Evolutionary conservation across 2,329 filamentous ascomycete genomes (phyloP), one percentile per base, ranked within the genome.

Genomic region (Alternaria arborescens): DNA sequence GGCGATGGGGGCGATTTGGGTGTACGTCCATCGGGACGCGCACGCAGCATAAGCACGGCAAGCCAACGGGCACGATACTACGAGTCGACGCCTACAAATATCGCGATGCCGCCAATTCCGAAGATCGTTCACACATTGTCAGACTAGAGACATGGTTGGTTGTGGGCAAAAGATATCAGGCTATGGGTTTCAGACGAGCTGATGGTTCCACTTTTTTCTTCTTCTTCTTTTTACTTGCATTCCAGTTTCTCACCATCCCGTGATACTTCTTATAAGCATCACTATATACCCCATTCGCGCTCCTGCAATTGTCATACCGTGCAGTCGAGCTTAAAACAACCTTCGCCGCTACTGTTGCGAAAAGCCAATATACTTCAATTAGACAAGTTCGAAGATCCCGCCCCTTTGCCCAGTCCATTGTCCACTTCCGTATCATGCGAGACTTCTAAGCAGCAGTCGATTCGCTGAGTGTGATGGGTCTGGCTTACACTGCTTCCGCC

Each of bases 101-200:
- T 55, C 41, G 56, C 65, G 11, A 64, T 66, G 41, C 64, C 65
- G 28, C 68, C 69, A 32, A 61, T 77, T 6, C 74, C 75, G 2
- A 75, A 59, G 60, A 77, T 77, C 42, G 55, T 76, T n/a, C 71
- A 69, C 11, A 75, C 72, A 10, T 42, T 52, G 6, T 75, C 74
- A 12, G 64, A 70, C 16, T 70, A 50, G 59, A 50, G 24, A 30
- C 6, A 4, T n/a, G 3, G 16, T 1, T 7, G 30, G 6, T 2
- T 12, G 5, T 36, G 10, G 2, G 16, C 22, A 22, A 24, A n/a
- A 18, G 4, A 3, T n/a, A 14, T 16, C 26, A 34, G 12, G 42
- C 8, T 10, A n/a, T 11, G 40, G 46, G 28, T 6, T 7, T 3
- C 8, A 7, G 4, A 30, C 7, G 20, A 52, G 12, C 8, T 34